Conservation (phyloP, 441 rosid species). For the Lagerstroemia fauriei region DNA sequence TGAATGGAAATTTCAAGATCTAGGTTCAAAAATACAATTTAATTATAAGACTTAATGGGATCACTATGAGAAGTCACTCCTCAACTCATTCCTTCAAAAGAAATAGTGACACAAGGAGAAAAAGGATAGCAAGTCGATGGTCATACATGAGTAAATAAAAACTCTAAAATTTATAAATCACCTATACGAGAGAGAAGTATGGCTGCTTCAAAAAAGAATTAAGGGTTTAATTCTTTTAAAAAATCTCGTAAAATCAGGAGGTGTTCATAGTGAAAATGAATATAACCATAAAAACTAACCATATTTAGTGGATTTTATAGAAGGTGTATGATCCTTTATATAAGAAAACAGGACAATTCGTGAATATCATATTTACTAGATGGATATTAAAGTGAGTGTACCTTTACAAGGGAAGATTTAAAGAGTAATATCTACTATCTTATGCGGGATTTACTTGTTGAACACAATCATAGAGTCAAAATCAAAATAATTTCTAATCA, state of each 20-base stretch:
- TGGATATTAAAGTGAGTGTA: neutral
- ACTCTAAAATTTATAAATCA: neutral
- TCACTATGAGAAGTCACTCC: neutral
- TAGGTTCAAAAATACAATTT: conserved; percentile 7
- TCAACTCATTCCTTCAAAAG: neutral
- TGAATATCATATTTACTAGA: neutral
- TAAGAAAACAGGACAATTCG: neutral
- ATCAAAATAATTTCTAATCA: too few relatives aligned
- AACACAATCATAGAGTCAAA: too few relatives aligned
- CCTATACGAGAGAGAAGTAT: conserved; percentile 7
- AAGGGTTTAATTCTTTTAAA: neutral
- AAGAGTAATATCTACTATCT: conserved; percentile 9
- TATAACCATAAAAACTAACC: conserved; percentile 7
- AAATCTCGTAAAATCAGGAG: neutral
- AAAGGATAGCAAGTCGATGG: neutral
- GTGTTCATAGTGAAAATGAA: conserved; percentile 7
- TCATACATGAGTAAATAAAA: neutral
- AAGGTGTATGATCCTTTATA: neutral
- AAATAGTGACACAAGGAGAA: neutral
- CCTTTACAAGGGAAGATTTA: conserved; percentile 8
- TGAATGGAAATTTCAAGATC: conserved; percentile 21
- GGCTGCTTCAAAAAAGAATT: neutral
- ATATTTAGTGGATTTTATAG: neutral
- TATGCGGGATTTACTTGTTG: neutral
- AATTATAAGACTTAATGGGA: neutral